Base-by-base conservation (phyloP, 257 asterid genomes). In the Scutellaria minor region DNA sequence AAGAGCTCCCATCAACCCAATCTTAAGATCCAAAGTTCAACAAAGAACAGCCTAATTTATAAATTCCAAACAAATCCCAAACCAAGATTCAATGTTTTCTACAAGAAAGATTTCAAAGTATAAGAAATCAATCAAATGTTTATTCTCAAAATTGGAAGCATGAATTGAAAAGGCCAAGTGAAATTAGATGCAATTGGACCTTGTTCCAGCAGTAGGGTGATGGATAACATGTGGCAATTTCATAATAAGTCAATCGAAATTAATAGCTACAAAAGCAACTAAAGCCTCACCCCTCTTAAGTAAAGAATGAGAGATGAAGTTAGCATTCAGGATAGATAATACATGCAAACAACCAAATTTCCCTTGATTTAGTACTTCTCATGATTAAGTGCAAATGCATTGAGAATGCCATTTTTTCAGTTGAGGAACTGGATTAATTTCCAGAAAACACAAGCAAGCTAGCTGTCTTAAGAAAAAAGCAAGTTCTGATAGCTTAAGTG, bases 21-120 rank as follows among this genome's bases (percentile, higher is more conserved):
- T 58, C 45, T 27, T 58, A 45, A n/a, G 48, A 70, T n/a, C 58
- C 24, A 47, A 46, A 62, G 5, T 27, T 56, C 27, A 53, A 51
- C 57, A n/a, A 7, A 53, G 18, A 22, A 42, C 42, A 53, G 0
- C 22, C n/a, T 14, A 48, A 3, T 9, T 53, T 40, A 40, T 14
- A 39, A 18, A 53, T 10, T 69, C 24, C 57, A 70, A 8, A 11
- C 66, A 53, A 39, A 53, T 10, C 56, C 24, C 57, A 70, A 8
- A 11, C 66, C n/a, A 44, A 42, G 42, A 48, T 18, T 39, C 20
- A 41, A 42, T 54, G 9, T 15, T 15, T 46, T 27, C 14, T 4
- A 24, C 10, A 56, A 42, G 15, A 45, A 13, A 55, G 39, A 20
- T 48, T 22, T 50, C 35, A 54, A 13, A 50, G 27, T 20, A 31